Conservation (phyloP, 2,329 filamentous ascomycete genomes). For the Penicillium sumatraense region DNA sequence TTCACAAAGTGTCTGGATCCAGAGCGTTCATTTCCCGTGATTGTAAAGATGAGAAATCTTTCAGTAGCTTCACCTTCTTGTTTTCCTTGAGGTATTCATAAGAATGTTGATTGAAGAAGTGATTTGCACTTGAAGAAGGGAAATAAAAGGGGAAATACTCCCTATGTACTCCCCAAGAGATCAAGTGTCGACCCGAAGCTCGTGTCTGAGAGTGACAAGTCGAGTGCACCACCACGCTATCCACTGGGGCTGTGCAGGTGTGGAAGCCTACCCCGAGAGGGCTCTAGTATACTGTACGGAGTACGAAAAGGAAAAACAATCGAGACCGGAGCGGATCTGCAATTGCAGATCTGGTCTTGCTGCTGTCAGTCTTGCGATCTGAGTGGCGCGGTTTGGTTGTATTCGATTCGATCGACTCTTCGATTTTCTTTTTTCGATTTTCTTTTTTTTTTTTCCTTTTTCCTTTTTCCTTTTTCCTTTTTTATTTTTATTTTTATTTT, state of each 20-base stretch:
- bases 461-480: no score
- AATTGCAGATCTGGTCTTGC: slow-evolving; percentile 1
- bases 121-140: no score
- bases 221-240: slow-evolving; percentile 1
- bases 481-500: no score
- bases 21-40: background rate
- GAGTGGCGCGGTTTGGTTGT: slow-evolving; percentile 2
- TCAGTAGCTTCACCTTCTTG: background rate
- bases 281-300: no score
- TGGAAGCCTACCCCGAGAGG: slow-evolving; percentile 8
- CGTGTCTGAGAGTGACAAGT: slow-evolving; percentile 1
- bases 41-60: background rate
- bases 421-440: no score
- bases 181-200: background rate
- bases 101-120: background rate
- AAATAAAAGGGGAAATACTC: no score
- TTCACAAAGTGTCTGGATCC: background rate
- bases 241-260: slow-evolving; percentile 4
- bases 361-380: slow-evolving; percentile 8
- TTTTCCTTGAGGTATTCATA: background rate
- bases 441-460: no score
- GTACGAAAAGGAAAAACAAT: slow-evolving; percentile 5
- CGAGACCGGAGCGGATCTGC: slow-evolving; percentile 18
- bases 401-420: slow-evolving; percentile 2
- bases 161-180: background rate